Conservation (phyloP, 495 filamentous ascomycete genomes). For the Aspergillus steynii region DNA sequence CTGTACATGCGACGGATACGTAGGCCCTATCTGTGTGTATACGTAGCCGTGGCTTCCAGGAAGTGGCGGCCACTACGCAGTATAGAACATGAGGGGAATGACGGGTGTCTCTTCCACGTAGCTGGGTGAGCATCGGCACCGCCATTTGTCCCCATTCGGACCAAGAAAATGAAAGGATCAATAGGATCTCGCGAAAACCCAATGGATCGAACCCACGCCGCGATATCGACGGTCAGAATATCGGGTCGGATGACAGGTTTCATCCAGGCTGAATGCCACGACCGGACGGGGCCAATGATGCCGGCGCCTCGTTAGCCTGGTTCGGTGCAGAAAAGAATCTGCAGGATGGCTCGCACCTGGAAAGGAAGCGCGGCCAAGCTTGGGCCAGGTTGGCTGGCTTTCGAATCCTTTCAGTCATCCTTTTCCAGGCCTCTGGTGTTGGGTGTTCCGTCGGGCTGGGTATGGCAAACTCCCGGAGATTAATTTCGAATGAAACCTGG, state of each 20-base stretch:
- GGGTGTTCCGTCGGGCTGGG: slow-evolving; percentile 17
- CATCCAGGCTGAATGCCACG: background rate
- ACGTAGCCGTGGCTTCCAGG: no score
- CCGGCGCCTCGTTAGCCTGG: background rate
- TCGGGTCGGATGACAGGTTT: slow-evolving; percentile 3
- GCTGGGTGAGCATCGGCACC: no score
- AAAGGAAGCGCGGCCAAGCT: slow-evolving; percentile 9
- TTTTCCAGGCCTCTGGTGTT: slow-evolving; percentile 16
- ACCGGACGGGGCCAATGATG: no score
- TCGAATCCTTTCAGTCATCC: slow-evolving; percentile 1
- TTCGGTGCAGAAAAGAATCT: slow-evolving; percentile 9
- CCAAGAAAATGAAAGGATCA: slow-evolving; percentile 2
- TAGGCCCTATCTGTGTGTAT: no score
- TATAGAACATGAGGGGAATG: no score
- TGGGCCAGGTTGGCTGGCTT: slow-evolving; percentile 14
- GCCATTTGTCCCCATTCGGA: no score
- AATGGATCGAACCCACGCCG: no score
- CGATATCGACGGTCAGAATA: no score
- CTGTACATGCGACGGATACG: no score
- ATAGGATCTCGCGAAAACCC: background rate
- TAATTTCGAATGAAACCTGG: background rate
- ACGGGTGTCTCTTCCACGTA: no score
- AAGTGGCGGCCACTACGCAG: no score
- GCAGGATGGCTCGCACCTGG: slow-evolving; percentile 6
- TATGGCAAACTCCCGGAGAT: slow-evolving; percentile 2